These are phyloP conservation scores for Daedaleopsis sinensis DNA, from an alignment of 768 basidiomycete genomes.

Conservation along the genomic window DNA sequence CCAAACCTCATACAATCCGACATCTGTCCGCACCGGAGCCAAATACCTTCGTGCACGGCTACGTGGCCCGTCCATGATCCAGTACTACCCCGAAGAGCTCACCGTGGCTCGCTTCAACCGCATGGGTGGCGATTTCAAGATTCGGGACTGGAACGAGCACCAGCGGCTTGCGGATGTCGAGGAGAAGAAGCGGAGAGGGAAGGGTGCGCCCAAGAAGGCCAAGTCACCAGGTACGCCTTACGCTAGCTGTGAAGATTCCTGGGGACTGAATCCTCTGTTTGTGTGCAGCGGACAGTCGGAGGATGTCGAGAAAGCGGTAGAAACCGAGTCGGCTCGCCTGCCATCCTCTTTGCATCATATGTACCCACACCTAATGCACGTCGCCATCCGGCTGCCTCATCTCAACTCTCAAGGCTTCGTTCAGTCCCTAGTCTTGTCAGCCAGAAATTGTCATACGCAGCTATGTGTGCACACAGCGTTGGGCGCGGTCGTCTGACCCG, in stretches of 20 bases:
- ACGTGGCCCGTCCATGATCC: constrained; percentile 82
- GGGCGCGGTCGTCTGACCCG: too few species aligned
- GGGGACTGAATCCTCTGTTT: neutral
- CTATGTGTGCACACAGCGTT: too few species aligned
- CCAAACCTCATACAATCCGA: constrained; percentile 88
- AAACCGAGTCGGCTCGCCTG: neutral
- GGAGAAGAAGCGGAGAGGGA: constrained; percentile 72
- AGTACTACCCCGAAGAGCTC: constrained; percentile 76
- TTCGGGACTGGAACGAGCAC: constrained; percentile 68
- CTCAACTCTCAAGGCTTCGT: neutral
- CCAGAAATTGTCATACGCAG: too few species aligned
- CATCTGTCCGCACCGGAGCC: constrained; percentile 78
- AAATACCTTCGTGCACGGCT: constrained; percentile 87
- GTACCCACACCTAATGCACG: neutral
- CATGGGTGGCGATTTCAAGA: constrained; percentile 36
- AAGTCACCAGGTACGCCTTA: constrained; percentile 61
- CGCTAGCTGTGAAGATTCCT: neutral
- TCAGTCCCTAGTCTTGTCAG: too few species aligned
- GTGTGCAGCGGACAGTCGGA: constrained; percentile 53
- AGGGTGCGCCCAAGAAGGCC: constrained; percentile 83
- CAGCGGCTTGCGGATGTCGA: constrained; percentile 71
- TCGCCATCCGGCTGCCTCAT: too few species aligned
- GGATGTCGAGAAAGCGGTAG: constrained; percentile 47
- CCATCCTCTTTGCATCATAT: neutral
- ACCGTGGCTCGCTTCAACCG: constrained; percentile 58